These are phyloP conservation scores for Lotmaria passim DNA, from an alignment of 208 protist species.

Conservation along the genomic window DNA sequence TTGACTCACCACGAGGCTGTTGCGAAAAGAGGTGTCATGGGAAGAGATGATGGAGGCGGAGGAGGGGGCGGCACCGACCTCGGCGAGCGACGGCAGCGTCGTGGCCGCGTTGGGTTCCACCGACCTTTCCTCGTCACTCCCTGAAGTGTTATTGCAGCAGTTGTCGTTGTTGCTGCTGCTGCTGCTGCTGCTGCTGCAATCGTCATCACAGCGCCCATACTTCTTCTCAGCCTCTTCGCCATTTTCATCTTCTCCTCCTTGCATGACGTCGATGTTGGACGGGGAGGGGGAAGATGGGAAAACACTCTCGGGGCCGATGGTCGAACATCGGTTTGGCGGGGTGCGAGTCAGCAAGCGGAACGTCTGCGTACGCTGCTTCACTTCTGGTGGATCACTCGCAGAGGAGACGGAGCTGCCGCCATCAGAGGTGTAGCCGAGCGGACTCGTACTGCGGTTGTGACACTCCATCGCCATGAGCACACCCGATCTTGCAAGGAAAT, in stretches of 20 bases:
- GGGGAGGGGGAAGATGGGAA: background rate
- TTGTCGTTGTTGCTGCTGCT: background rate
- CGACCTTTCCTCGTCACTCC: background rate
- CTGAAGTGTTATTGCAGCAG: no score
- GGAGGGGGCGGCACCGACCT: conserved; percentile 3
- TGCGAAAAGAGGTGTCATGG: conserved; percentile 25
- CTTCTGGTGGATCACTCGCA: background rate
- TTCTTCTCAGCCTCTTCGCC: no score
- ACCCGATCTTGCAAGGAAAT: no score
- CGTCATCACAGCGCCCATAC: background rate
- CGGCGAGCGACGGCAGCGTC: conserved; percentile 3
- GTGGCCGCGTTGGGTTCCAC: background rate
- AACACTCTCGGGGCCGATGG: background rate
- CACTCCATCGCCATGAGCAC: background rate
- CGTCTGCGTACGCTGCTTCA: background rate
- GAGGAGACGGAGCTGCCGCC: background rate
- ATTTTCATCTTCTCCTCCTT: background rate
- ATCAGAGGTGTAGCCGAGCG: background rate
- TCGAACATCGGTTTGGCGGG: background rate
- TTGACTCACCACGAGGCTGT: conserved; percentile 16
- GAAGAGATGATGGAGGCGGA: conserved; percentile 37
- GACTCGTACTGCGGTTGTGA: background rate
- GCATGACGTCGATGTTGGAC: background rate
- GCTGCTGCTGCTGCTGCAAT: background rate
- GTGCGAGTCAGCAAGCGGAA: background rate